Evolutionary conservation across 345 rosid genomes (phyloP).

Genomic region (Ceriops decandra): DNA sequence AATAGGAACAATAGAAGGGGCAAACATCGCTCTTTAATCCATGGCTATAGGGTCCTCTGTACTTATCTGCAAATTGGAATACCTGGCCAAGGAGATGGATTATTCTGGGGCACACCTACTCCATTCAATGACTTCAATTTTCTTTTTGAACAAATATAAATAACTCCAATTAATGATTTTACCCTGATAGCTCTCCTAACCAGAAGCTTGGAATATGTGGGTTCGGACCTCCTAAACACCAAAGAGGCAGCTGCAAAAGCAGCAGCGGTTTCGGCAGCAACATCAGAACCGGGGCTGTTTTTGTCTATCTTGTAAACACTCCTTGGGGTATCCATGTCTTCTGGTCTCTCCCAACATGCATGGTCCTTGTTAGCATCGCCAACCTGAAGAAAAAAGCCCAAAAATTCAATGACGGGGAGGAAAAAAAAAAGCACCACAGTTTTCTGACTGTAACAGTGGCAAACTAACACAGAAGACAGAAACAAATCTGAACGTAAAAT

Average conservation of each 20-base stretch:
- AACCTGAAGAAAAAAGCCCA: constrained; percentile 36
- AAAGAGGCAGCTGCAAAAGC: constrained; percentile 36
- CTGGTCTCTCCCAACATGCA: constrained; percentile 65
- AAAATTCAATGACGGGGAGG: neutral
- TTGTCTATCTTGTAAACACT: constrained; percentile 28
- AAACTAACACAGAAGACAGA: neutral
- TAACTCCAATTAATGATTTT: neutral
- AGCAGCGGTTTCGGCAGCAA: constrained; percentile 40
- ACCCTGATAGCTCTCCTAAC: constrained; percentile 30
- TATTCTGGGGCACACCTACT: neutral
- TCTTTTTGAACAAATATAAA: no score
- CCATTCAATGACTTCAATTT: neutral
- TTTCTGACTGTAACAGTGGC: neutral
- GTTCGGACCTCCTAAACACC: constrained; percentile 32
- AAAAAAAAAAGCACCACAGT: no score
- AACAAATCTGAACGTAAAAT: neutral
- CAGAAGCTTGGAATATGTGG: constrained; percentile 25
- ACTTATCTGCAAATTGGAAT: constrained; percentile 52
- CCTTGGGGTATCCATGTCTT: constrained; percentile 33
- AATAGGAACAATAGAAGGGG: constrained; percentile 53
- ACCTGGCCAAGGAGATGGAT: constrained; percentile 30
- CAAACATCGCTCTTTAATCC: constrained; percentile 44
- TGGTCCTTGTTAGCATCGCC: constrained; percentile 60
- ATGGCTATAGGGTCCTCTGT: constrained; percentile 56
- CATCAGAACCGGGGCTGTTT: constrained; percentile 32